These are phyloP conservation scores for Lactuca saligna DNA, from an alignment of 129 eudicot species.

Conservation along the genomic window DNA sequence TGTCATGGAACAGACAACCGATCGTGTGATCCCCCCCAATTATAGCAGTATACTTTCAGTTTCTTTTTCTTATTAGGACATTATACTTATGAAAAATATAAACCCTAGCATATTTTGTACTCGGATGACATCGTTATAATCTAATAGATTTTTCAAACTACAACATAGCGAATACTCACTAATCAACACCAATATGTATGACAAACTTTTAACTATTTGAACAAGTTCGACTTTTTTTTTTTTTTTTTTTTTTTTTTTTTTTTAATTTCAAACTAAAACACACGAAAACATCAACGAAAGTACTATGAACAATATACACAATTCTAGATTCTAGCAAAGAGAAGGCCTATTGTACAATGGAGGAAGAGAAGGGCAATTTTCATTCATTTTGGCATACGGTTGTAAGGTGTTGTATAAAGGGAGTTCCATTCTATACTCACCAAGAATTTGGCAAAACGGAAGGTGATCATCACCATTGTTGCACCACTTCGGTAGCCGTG, in stretches of 20 bases:
- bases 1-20: conserved; percentile 77
- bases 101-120: background rate
- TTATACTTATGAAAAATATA: too few species aligned
- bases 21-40: background rate
- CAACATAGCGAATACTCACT: too few species aligned
- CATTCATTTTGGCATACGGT: conserved; percentile 90
- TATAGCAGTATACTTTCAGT: background rate
- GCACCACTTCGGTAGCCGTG: conserved; percentile 89
- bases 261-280: background rate
- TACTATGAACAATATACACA: background rate
- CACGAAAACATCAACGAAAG: background rate
- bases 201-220: background rate
- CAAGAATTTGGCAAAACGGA: conserved; percentile 93
- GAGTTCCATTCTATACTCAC: conserved; percentile 90
- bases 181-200: background rate
- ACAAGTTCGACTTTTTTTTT: background rate
- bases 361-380: conserved; percentile 92
- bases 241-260: background rate
- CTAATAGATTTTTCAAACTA: too few species aligned
- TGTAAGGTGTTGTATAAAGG: conserved; percentile 85
- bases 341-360: conserved; percentile 88
- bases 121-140: background rate
- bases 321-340: conserved; percentile 47
- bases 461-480: conserved; percentile 56
- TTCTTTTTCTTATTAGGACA: background rate